A percentile compares a stretch with the other conserved stretches of the same genome.
phyloP scores from a whole-genome alignment of 441 rosid genomes.

The Eutrema salsugineum region DNA sequence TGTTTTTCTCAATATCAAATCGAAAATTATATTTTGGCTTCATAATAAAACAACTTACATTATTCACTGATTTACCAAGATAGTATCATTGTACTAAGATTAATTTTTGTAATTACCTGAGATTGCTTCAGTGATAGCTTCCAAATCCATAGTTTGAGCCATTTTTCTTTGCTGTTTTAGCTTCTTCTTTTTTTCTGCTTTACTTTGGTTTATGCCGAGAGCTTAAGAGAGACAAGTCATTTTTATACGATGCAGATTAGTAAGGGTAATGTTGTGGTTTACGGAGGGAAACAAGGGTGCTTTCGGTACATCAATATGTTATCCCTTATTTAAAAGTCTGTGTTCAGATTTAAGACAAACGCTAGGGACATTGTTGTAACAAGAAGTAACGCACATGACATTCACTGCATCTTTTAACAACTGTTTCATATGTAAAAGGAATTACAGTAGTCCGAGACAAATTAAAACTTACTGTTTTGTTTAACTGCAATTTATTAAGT shows the following conservation, averaged over 20 bases:
- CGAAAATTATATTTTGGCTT: no score
- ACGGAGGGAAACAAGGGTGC: neutral
- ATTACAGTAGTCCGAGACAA: neutral
- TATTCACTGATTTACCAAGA: neutral
- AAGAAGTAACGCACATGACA: conserved; percentile 13
- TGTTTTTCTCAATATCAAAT: no score
- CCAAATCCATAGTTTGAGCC: conserved; percentile 44
- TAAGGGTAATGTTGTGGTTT: conserved; percentile 22
- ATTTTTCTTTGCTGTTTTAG: conserved; percentile 19
- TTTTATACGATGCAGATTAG: conserved; percentile 9
- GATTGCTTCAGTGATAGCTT: conserved; percentile 58
- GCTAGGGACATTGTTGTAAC: neutral
- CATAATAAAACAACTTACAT: neutral
- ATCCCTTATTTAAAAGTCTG: neutral
- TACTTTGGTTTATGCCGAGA: conserved; percentile 1
- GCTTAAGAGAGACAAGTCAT: conserved; percentile 7
- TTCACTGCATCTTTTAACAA: neutral
- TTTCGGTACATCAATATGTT: neutral
- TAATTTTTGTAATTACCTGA: conserved; percentile 43
- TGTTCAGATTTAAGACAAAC: conserved; percentile 18
- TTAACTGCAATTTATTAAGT: conserved; percentile 7
- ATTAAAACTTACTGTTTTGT: neutral
- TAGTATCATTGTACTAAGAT: neutral
- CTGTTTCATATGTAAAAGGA: neutral
- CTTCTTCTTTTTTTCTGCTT: neutral